These are phyloP conservation scores for Phytophthora kernoviae DNA, from an alignment of 352 stramenopile species.

Conservation along the genomic window DNA sequence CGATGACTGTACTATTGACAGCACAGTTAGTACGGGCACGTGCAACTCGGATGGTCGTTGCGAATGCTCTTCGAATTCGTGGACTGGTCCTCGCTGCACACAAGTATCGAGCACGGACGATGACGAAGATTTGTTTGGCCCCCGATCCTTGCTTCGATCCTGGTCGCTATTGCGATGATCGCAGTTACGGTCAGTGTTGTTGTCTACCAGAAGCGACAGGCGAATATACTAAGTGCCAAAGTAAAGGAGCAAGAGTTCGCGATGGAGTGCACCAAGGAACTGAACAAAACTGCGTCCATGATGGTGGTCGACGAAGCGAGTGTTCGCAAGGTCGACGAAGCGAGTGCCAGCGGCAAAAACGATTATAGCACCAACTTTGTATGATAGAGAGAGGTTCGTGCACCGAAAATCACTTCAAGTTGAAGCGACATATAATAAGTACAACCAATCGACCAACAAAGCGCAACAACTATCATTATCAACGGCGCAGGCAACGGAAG, in stretches of 20 bases:
- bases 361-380: constrained; percentile 54
- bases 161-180: constrained; percentile 17
- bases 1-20: constrained; percentile 45
- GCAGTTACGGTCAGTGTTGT: constrained; percentile 3
- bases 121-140: constrained; percentile 14
- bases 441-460: too few species aligned
- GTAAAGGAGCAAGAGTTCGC: constrained; percentile 7
- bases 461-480: too few species aligned
- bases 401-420: not conserved
- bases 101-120: constrained; percentile 10
- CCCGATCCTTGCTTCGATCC: constrained; percentile 14
- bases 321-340: constrained; percentile 12
- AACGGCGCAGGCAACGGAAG: too few species aligned
- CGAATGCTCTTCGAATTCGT: constrained; percentile 21
- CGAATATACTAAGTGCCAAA: not conserved
- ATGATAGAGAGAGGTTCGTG: constrained; percentile 1
- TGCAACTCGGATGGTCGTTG: constrained; percentile 32
- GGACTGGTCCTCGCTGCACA: constrained; percentile 48
- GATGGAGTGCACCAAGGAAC: constrained; percentile 13
- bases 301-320: constrained; percentile 20
- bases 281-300: constrained; percentile 23
- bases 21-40: constrained; percentile 17
- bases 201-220: constrained; percentile 4
- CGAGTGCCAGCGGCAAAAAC: constrained; percentile 34
- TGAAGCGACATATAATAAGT: not conserved